These are phyloP conservation scores for Brasilioporus rufonigricans DNA, from an alignment of 768 basidiomycete species.

Conservation along the genomic window DNA sequence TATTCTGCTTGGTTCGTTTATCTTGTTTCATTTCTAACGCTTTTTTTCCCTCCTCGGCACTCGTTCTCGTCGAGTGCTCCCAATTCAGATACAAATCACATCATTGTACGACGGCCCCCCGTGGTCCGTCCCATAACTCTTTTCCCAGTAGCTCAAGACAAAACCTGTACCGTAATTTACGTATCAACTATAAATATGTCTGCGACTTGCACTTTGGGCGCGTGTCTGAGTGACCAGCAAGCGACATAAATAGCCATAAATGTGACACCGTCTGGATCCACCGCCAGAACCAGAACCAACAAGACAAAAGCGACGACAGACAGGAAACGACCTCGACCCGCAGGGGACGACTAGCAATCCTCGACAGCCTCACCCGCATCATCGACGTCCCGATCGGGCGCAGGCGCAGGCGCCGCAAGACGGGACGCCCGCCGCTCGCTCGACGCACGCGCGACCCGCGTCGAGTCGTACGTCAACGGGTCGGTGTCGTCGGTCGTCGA, in stretches of 20 bases:
- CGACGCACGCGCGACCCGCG: background rate
- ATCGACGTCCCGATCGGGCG: background rate
- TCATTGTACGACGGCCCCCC: conserved; percentile 17
- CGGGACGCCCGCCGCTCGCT: conserved; percentile 8
- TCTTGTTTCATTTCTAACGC: conserved; percentile 9
- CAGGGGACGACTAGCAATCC: conserved; percentile 7
- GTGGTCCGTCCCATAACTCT: background rate
- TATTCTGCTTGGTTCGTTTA: conserved; percentile 20
- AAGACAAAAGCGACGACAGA: background rate
- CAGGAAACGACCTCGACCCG: background rate
- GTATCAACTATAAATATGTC: background rate
- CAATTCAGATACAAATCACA: background rate
- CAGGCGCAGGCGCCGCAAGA: background rate
- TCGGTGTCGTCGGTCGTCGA: background rate
- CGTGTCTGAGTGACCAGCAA: background rate
- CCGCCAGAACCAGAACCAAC: background rate
- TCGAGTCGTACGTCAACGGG: background rate
- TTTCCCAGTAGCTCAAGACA: conserved; percentile 14
- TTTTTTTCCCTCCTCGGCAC: background rate
- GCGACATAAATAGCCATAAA: background rate
- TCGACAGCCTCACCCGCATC: conserved; percentile 7
- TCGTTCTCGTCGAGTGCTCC: background rate
- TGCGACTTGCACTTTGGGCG: background rate
- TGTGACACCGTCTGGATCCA: too few relatives aligned
- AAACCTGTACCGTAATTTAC: conserved; percentile 28